Percentiles rank a stretch among this genome's conserved stretches.
phyloP scores from a whole-genome alignment of 1,284 basidiomycete species.

The Tylopilus sp. region DNA sequence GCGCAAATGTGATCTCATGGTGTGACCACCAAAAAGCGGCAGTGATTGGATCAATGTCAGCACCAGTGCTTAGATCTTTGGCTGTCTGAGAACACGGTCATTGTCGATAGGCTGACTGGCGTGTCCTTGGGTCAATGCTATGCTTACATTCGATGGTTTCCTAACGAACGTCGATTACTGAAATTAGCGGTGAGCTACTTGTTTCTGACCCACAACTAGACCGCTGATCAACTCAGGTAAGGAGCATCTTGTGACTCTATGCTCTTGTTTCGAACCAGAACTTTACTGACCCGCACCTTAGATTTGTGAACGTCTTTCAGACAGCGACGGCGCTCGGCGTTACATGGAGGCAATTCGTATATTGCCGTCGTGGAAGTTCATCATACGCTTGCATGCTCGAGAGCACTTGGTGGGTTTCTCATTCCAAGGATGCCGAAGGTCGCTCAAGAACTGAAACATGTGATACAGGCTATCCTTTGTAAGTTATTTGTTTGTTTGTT shows the following conservation, averaged over 20 bases:
- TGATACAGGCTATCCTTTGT: slow-evolving; percentile 1
- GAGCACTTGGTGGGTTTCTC: background rate
- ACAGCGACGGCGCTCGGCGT: background rate
- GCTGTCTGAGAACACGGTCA: background rate
- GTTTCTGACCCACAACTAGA: no score
- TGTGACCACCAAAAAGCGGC: background rate
- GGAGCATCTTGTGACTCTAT: background rate
- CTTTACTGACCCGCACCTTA: background rate
- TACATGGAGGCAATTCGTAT: slow-evolving; percentile 1
- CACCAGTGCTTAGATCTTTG: background rate
- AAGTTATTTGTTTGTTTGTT: background rate
- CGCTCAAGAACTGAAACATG: background rate
- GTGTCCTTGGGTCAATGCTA: slow-evolving; percentile 8
- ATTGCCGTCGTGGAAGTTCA: slow-evolving; percentile 3
- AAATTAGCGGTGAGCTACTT: background rate
- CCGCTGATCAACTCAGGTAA: slow-evolving; percentile 1
- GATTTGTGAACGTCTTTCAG: background rate
- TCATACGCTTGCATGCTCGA: background rate
- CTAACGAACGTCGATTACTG: background rate
- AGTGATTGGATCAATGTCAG: background rate
- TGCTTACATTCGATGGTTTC: slow-evolving; percentile 9
- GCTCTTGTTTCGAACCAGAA: background rate
- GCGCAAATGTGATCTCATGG: no score
- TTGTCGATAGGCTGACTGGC: slow-evolving; percentile 1
- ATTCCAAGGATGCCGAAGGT: background rate